Conservation (phyloP, 2,329 filamentous ascomycete genomes). For the Zymoseptoria tritici region DNA sequence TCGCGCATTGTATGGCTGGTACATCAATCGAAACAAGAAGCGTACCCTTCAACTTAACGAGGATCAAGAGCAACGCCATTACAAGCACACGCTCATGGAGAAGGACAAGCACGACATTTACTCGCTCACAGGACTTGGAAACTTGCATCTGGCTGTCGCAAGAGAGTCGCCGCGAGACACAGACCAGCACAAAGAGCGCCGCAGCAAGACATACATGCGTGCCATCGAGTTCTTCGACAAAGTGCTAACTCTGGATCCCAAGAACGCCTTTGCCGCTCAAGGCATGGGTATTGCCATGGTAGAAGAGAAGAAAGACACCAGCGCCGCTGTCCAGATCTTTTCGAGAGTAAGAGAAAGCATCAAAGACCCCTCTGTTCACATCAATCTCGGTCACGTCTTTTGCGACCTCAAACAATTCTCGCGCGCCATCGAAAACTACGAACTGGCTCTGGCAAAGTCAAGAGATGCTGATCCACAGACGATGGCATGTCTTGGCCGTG, state of each 20-base stretch:
- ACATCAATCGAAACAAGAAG: constrained; percentile 82
- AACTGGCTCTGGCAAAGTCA: constrained; percentile 72
- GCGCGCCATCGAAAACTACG: constrained; percentile 90
- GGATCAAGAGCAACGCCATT: constrained; percentile 85
- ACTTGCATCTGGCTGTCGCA: constrained; percentile 79
- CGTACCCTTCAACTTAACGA: constrained; percentile 72
- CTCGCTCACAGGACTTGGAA: constrained; percentile 92
- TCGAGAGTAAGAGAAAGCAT: constrained; percentile 85
- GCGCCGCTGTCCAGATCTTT: constrained; percentile 76
- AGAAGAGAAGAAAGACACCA: constrained; percentile 87
- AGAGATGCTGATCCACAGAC: constrained; percentile 64
- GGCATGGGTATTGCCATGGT: constrained; percentile 89
- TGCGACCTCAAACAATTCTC: constrained; percentile 83
- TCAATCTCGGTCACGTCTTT: constrained; percentile 91
- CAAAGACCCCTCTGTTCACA: constrained; percentile 73
- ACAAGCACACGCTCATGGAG: constrained; percentile 90
- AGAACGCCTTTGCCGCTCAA: constrained; percentile 93
- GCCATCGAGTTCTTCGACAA: constrained; percentile 99
- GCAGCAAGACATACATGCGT: constrained; percentile 76
- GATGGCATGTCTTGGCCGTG: constrained; percentile 76
- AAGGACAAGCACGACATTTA: constrained; percentile 98
- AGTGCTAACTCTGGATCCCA: constrained; percentile 85
- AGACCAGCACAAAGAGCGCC: constrained; percentile 84
- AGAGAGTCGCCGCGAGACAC: constrained; percentile 90
- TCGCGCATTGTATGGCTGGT: constrained; percentile 90